Evolutionary conservation across 2,329 filamentous ascomycete genomes (phyloP).

Genomic region (Alternaria hordeiaustralica): DNA sequence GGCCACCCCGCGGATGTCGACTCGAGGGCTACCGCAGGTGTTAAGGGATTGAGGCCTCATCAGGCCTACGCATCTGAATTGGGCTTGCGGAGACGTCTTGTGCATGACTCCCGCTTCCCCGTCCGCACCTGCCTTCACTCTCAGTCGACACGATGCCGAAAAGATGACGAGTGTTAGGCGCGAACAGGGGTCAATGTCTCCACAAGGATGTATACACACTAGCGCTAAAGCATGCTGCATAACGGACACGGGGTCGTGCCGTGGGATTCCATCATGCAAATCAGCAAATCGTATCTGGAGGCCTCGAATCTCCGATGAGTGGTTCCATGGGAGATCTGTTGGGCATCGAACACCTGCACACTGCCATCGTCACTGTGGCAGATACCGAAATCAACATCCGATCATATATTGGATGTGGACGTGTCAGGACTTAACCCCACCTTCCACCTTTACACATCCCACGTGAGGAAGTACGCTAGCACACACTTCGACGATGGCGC

Average conservation of each 20-base stretch:
- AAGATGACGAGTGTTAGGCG: constrained; percentile 10
- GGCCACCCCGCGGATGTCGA: neutral
- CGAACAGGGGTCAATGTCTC: neutral
- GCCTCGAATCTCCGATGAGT: neutral
- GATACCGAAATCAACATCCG: neutral
- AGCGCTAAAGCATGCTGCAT: neutral
- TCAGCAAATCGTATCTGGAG: neutral
- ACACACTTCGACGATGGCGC: neutral
- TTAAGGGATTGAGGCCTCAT: constrained; percentile 9
- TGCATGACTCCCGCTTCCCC: constrained; percentile 12
- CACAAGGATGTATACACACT: constrained; percentile 6
- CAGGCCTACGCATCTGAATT: neutral
- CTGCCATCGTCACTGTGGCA: neutral
- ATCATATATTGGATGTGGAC: neutral
- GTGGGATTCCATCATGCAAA: neutral
- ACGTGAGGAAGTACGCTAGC: neutral
- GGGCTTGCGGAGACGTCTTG: constrained; percentile 1
- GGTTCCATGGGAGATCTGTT: neutral
- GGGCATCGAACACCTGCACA: neutral
- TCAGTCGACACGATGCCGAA: neutral
- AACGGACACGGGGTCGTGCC: neutral
- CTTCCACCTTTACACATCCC: neutral
- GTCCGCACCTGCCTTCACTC: neutral
- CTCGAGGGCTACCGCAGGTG: constrained; percentile 3
- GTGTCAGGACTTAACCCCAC: neutral